Percentiles rank a stretch among this genome's conserved stretches.
These are phyloP conservation scores for Huntiella abstrusa DNA, from an alignment of 2,329 filamentous ascomycete species.

Conservation along the genomic window DNA sequence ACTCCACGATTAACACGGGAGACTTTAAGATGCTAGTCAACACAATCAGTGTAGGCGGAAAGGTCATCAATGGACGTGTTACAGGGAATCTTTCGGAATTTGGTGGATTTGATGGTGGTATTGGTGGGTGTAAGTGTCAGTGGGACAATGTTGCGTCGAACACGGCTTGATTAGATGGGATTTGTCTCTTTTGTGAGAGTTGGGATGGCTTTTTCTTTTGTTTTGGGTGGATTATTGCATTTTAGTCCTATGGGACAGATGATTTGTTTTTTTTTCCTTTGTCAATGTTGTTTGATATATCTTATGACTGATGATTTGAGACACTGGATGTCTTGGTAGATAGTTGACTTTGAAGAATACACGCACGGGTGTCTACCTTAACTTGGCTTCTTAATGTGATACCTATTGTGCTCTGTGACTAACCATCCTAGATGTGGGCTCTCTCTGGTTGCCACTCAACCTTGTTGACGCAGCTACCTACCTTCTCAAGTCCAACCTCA, in stretches of 20 bases:
- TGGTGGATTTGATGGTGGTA: constrained; percentile 45
- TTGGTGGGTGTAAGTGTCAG: constrained; percentile 41
- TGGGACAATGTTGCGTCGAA: constrained; percentile 29
- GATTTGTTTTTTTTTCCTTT: neutral
- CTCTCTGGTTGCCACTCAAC: constrained; percentile 17
- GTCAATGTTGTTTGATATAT: neutral
- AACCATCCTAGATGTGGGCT: constrained; percentile 13
- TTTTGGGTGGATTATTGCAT: neutral
- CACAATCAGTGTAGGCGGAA: constrained; percentile 30
- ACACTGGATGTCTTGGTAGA: neutral
- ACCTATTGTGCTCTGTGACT: neutral
- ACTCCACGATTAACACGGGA: constrained; percentile 25
- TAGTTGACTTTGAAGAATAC: neutral
- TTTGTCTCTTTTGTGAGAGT: neutral
- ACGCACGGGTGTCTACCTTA: neutral
- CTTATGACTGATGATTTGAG: neutral
- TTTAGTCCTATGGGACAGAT: neutral
- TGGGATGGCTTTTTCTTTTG: neutral
- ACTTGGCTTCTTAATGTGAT: neutral
- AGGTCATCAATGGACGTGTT: constrained; percentile 31
- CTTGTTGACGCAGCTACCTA: constrained; percentile 40
- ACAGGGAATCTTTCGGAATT: constrained; percentile 24
- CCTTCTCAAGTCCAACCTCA: constrained; percentile 46
- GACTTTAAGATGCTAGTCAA: constrained; percentile 28
- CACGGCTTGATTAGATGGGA: neutral